Conservation (phyloP, 1,284 basidiomycete species). For the Cryptococcus floricola region DNA sequence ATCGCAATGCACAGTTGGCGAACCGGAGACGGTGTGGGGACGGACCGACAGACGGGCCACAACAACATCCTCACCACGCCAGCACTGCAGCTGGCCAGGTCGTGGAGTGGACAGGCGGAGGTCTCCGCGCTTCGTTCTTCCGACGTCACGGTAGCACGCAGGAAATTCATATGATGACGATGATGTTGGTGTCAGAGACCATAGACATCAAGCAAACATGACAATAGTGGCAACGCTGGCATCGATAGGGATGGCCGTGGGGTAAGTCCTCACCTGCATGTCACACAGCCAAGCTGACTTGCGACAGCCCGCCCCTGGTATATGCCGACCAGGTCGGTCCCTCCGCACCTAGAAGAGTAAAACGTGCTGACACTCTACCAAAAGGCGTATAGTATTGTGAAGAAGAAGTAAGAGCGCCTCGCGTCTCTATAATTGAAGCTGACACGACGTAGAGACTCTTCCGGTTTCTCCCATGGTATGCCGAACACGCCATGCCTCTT, state of each 20-base stretch:
- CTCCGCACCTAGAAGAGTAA: background rate
- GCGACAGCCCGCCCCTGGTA: conserved; percentile 49
- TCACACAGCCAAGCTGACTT: conserved; percentile 3
- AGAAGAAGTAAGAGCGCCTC: conserved; percentile 41
- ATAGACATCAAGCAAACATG: conserved; percentile 6
- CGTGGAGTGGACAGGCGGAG: no score
- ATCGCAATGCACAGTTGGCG: no score
- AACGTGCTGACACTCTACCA: conserved; percentile 1
- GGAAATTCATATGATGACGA: no score
- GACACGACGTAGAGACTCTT: conserved; percentile 36
- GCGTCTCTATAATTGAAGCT: background rate
- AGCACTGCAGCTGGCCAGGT: no score
- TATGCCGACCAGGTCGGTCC: conserved; percentile 49
- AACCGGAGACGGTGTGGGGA: no score
- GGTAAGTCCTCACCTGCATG: conserved; percentile 23
- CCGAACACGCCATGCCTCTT: background rate
- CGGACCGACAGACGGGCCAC: no score
- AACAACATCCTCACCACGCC: no score
- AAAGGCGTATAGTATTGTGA: conserved; percentile 51
- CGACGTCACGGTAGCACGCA: no score
- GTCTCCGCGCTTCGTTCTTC: no score
- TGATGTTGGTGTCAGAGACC: no score
- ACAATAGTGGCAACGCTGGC: conserved; percentile 37
- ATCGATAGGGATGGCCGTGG: conserved; percentile 48
- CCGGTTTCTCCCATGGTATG: conserved; percentile 47